Evolutionary conservation across 2,329 filamentous ascomycete species (phyloP), one percentile per base, ranked within the genome.

Genomic region (Aspergillus oerlinghausenensis): DNA sequence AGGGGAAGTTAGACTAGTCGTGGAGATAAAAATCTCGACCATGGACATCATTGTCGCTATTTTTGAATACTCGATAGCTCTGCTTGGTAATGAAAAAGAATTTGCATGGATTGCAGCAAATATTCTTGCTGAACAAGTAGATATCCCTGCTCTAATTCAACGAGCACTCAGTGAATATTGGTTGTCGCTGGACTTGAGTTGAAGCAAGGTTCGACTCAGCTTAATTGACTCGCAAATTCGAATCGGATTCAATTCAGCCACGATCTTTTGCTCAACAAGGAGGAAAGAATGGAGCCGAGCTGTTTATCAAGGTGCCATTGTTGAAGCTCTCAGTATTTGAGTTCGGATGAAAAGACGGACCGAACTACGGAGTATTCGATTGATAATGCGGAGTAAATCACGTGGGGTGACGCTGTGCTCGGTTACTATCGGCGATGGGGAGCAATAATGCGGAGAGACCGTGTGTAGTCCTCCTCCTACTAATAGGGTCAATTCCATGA

Each of bases 371-470:
- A 35, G 32, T 35, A 35, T 14, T 14, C 14, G 32, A 10, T 23
- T 21, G 38, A 42, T 49, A 53, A 62, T 65, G 65, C 63, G 65
- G 65, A 63, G 64, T 58, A 28, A 9, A 35, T 58, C 65, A 67
- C 65, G 65, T 67, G 65, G 38, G 3, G 61, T 65, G 43, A 63
- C 57, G 62, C 56, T 52, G 49, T 23, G 25, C 40, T 62, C 64
- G 64, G 64, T 57, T 66, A 66, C 61, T 59, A 49, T 66, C 64
- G 64, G 64, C 58, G 58, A 19, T 63, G 45, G 47, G 54, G 43
- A 28, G 50, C 54, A 35, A 35, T 50, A 55, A 43, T 58, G 58
- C 56, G 56, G 61, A 58, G 62, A 54, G 52, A 53, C 52, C 49
- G 47, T 50, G 25, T 50, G 42, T 42, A 49, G 40, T 35, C 29